These are phyloP conservation scores for Thyridium curvatum DNA, from an alignment of 2,329 filamentous ascomycete species.

Conservation along the genomic window DNA sequence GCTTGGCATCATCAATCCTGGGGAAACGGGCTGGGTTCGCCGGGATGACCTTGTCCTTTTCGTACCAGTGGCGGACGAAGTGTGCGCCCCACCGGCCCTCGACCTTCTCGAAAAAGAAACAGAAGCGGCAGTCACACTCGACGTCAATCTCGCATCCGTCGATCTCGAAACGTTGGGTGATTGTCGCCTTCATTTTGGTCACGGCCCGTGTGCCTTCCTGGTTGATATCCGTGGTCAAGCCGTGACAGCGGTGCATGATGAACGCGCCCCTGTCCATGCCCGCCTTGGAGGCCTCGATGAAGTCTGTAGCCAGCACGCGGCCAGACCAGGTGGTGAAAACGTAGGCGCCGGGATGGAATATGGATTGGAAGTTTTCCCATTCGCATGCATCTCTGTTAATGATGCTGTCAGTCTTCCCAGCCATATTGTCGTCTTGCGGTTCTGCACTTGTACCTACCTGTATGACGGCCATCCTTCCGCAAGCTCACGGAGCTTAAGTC, in stretches of 20 bases:
- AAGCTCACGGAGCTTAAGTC: constrained; percentile 39
- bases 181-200: constrained; percentile 44
- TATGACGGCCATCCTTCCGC: constrained; percentile 44
- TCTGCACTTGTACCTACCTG: too few species aligned
- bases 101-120: constrained; percentile 35
- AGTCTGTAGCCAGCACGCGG: constrained; percentile 28
- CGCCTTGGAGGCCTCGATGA: constrained; percentile 28
- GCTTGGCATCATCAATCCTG: constrained; percentile 27
- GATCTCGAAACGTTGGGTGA: constrained; percentile 39
- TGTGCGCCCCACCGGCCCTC: constrained; percentile 31
- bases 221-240: constrained; percentile 34
- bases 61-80: constrained; percentile 42
- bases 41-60: constrained; percentile 43
- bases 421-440: too few species aligned
- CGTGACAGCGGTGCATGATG: constrained; percentile 37
- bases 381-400: constrained; percentile 36
- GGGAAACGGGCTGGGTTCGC: constrained; percentile 36
- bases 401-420: neutral
- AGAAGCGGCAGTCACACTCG: constrained; percentile 39
- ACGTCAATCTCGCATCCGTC: constrained; percentile 35
- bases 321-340: constrained; percentile 47
- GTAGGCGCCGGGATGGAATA: constrained; percentile 39
- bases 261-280: constrained; percentile 35
- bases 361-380: constrained; percentile 44
- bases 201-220: constrained; percentile 30